These are phyloP conservation scores for Basidioascus undulatus DNA, from an alignment of 768 basidiomycete species.

Conservation along the genomic window DNA sequence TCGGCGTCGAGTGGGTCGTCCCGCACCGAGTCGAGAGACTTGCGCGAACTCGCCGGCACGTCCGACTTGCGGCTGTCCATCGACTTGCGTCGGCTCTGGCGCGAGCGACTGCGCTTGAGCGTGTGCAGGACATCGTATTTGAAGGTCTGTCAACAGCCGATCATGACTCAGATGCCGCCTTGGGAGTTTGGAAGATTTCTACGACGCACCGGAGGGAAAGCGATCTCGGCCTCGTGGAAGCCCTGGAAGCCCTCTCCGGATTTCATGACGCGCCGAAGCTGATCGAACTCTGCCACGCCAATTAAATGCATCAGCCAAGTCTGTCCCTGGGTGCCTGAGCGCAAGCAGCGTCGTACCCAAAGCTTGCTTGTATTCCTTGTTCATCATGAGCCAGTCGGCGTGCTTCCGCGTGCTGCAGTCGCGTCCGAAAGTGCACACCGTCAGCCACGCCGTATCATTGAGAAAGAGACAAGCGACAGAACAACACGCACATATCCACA, in stretches of 20 bases:
- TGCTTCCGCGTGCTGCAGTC: constrained; percentile 73
- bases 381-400: constrained; percentile 78
- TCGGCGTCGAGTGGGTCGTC: no score
- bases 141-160: neutral
- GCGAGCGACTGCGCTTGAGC: no score
- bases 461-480: constrained; percentile 5
- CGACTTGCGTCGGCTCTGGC: no score
- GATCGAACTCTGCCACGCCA: constrained; percentile 87
- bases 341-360: no score
- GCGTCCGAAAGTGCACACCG: constrained; percentile 51
- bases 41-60: no score
- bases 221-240: constrained; percentile 52
- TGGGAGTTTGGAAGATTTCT: no score
- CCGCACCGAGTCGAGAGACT: no score
- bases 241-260: constrained; percentile 40
- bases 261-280: constrained; percentile 55
- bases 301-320: no score
- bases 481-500: no score
- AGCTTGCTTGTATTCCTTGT: constrained; percentile 60
- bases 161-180: no score
- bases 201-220: constrained; percentile 73
- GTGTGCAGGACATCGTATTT: neutral
- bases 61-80: no score
- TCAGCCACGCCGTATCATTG: neutral
- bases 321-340: no score